phyloP scores from a whole-genome alignment of 140 eudicot genomes.

The Oenanthe javanica region DNA sequence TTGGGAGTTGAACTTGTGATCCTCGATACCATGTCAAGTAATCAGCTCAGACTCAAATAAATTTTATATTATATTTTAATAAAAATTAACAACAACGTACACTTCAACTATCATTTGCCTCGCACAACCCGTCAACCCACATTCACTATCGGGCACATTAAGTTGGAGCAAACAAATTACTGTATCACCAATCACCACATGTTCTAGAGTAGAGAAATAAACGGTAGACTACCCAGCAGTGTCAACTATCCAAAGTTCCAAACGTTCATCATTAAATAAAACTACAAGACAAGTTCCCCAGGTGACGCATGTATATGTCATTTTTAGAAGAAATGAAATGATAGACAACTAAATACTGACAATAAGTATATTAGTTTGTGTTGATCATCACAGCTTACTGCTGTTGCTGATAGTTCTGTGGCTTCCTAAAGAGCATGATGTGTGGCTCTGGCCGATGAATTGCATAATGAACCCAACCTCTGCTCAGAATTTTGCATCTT shows the following conservation, averaged over 20 bases:
- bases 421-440: slow-evolving; percentile 96
- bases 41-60: too few relatives aligned
- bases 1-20: too few relatives aligned
- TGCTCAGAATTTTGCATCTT: slow-evolving; percentile 25
- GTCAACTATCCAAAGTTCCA: neutral
- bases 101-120: neutral
- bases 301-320: slow-evolving; percentile 14
- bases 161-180: neutral
- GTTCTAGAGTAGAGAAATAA: neutral
- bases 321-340: slow-evolving; percentile 46
- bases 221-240: neutral
- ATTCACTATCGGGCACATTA: neutral
- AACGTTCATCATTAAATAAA: neutral
- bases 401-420: slow-evolving; percentile 82
- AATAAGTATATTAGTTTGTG: slow-evolving; percentile 12
- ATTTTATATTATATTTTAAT: too few relatives aligned
- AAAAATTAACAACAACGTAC: too few relatives aligned
- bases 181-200: neutral
- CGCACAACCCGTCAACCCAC: neutral
- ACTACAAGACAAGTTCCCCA: slow-evolving; percentile 11
- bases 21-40: too few relatives aligned
- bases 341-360: neutral
- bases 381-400: slow-evolving; percentile 48
- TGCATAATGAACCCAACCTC: slow-evolving; percentile 99
- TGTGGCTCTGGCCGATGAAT: slow-evolving; percentile 98